Percentiles rank a stretch among this genome's conserved stretches.
phyloP scores from a whole-genome alignment of 2,329 filamentous ascomycete genomes.

The Fusarium liriodendri region DNA sequence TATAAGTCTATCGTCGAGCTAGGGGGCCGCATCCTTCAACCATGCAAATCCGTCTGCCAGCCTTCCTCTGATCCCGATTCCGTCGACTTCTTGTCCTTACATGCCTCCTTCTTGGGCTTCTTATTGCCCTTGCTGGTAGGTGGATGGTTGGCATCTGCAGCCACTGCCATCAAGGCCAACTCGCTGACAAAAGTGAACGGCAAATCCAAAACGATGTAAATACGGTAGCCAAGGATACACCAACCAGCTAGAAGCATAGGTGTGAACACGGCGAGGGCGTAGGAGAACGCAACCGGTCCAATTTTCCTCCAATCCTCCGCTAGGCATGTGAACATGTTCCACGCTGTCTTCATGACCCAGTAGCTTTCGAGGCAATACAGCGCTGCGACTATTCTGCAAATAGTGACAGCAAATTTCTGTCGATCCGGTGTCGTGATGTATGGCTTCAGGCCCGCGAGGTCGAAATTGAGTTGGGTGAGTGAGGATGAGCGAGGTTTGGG shows the following conservation, averaged over 20 bases:
- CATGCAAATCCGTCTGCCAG: not conserved
- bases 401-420: not conserved
- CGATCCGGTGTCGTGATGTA: not conserved
- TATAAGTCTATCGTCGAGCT: not conserved
- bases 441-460: not conserved
- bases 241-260: too few species aligned
- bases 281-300: too few species aligned
- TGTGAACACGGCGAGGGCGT: too few species aligned
- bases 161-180: not conserved
- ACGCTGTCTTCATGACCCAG: not conserved
- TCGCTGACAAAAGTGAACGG: not conserved
- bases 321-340: not conserved
- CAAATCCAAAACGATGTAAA: not conserved
- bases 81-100: not conserved
- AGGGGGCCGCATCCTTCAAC: not conserved
- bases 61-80: not conserved
- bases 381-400: not conserved
- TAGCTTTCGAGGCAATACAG: not conserved
- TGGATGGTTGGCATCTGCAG: not conserved
- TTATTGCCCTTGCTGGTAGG: not conserved
- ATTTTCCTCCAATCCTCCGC: too few species aligned
- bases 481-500: not conserved
- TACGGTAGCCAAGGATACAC: too few species aligned
- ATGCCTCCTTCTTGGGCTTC: not conserved
- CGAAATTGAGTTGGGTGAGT: not conserved